These are phyloP conservation scores for Pichia thaimueangensis DNA, from an alignment of 805 yeast species.

Conservation along the genomic window DNA sequence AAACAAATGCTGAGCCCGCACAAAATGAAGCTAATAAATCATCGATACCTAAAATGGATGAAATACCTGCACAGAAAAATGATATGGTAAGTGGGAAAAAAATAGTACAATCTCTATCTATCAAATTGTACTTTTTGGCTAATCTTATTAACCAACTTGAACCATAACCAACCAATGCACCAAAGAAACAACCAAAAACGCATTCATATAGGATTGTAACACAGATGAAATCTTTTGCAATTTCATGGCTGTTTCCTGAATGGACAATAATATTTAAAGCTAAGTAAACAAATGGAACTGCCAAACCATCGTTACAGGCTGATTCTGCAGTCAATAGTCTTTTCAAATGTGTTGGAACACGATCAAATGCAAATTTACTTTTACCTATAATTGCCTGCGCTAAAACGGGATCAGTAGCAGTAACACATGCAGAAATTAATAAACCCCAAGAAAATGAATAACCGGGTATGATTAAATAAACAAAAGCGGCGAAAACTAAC, in stretches of 20 bases:
- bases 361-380: constrained; percentile 53
- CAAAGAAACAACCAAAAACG: constrained; percentile 45
- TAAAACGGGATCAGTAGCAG: constrained; percentile 71
- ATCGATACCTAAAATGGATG: constrained; percentile 64
- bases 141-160: constrained; percentile 43
- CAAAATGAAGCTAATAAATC: constrained; percentile 65
- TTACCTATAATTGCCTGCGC: constrained; percentile 66
- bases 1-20: constrained; percentile 63
- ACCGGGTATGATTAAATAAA: constrained; percentile 54
- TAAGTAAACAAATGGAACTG: constrained; percentile 58
- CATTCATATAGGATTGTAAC: constrained; percentile 57
- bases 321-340: constrained; percentile 62
- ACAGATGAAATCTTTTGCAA: constrained; percentile 55
- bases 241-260: constrained; percentile 38
- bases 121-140: constrained; percentile 42
- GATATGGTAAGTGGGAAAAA: constrained; percentile 46
- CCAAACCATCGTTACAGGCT: constrained; percentile 69
- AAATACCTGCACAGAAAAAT: constrained; percentile 49
- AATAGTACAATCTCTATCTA: constrained; percentile 54
- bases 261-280: constrained; percentile 50
- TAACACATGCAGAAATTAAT: constrained; percentile 60
- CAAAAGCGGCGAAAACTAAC: constrained; percentile 54
- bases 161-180: constrained; percentile 44
- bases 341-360: constrained; percentile 53
- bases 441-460: constrained; percentile 48